Evolutionary conservation across 179 eudicot species (phyloP), one percentile per base, ranked within the genome.

Genomic region (Camellia oleifera): DNA sequence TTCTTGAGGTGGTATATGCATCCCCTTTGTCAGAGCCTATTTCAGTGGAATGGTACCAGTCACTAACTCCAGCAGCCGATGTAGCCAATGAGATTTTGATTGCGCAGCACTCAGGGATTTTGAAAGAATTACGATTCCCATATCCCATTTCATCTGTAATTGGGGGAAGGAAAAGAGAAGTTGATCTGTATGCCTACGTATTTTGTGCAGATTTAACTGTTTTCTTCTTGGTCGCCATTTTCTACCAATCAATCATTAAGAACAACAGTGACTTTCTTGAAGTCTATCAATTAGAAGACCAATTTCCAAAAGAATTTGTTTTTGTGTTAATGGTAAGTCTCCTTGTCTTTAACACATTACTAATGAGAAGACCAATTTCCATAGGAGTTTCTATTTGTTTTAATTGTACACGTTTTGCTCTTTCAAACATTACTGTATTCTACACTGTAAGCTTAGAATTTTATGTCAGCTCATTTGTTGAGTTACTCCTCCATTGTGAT

Each of bases 241-340:
- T 91, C 85, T 95, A 95, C 88, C 93, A 92, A 46, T 90, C 95
- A 53, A 91, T 94, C 78, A 95, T 93, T 14, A 90, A 93, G 81
- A 93, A 95, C 76, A 95, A 92, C 81, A 94, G 94, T 72, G 98
- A 95, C 66, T 91, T 95, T 87, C 93, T 95, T 40, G 99, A 90
- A 78, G 97, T 92, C 73, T 95, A 93, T 85, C 99, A 95, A 88
- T 97, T 93, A 82, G 99, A 95, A 88, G 99, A 95, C 81, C 99
- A 95, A 65, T 95, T 95, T 71, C 97, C 99, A 3, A 95, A 89
- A 84, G 99, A 95, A 77, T 95, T 80, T 83, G 99, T 95, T 57
- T 92, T 90, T 79, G 90, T 92, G 65, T 85, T 95, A 63, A 93
- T 95, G 95, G 98, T 91, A 89, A 81, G 87, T 61, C 67, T 81